A percentile compares a stretch with the other conserved stretches of the same genome.
Conservation (phyloP, 2,329 filamentous ascomycete species). For the Achaetomium macrosporum region DNA sequence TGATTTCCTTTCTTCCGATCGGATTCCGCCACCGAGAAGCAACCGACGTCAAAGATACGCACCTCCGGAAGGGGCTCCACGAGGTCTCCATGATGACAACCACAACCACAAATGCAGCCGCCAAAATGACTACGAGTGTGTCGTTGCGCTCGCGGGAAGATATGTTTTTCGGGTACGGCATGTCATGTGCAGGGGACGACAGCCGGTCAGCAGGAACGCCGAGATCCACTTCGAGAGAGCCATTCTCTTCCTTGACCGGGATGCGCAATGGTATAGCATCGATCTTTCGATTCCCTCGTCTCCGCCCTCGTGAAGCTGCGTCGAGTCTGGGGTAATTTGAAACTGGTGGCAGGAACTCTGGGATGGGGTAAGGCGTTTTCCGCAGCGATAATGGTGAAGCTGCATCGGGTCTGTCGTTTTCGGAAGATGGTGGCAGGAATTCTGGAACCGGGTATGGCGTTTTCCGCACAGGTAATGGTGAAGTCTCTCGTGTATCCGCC, state of each 20-base stretch:
- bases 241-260: background rate
- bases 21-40: background rate
- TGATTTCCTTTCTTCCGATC: background rate
- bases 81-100: constrained; percentile 29
- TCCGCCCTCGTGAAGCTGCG: background rate
- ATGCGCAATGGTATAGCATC: background rate
- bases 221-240: constrained; percentile 5
- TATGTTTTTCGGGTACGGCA: background rate
- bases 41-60: no score
- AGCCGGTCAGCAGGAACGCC: background rate
- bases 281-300: background rate
- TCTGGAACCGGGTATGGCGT: no score
- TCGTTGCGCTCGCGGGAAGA: constrained; percentile 18
- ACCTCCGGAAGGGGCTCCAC: constrained; percentile 22
- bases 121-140: constrained; percentile 28
- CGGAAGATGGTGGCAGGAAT: background rate
- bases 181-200: background rate
- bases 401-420: background rate
- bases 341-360: background rate
- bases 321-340: constrained; percentile 7
- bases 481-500: background rate
- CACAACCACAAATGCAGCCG: constrained; percentile 27
- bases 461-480: no score
- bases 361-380: background rate
- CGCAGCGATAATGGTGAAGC: background rate